Evolutionary conservation across 1,139 yeast species (phyloP).

Genomic region (Candida glucosophila): DNA sequence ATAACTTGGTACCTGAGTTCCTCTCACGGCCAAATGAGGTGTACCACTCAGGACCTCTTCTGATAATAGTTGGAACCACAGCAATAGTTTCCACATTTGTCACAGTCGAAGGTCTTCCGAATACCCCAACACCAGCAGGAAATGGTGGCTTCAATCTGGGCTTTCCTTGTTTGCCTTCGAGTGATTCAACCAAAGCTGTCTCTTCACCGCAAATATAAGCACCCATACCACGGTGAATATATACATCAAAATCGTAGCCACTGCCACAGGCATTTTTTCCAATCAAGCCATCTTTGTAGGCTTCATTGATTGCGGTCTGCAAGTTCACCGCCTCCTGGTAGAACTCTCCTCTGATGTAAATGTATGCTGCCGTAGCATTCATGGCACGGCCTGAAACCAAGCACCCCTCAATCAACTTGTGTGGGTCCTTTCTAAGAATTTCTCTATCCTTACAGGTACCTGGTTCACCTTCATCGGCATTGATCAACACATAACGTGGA

Average conservation of each 20-base stretch:
- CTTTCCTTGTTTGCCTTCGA: conserved; percentile 88
- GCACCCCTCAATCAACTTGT: conserved; percentile 83
- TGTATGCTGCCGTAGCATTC: conserved; percentile 90
- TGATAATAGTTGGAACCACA: conserved; percentile 78
- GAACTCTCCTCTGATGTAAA: conserved; percentile 83
- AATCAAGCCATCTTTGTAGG: conserved; percentile 67
- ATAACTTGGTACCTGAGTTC: conserved; percentile 72
- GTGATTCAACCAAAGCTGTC: conserved; percentile 77
- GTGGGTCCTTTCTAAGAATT: conserved; percentile 84
- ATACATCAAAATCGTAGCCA: conserved; percentile 76
- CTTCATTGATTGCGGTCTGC: conserved; percentile 79
- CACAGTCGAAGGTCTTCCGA: conserved; percentile 85
- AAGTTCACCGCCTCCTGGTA: conserved; percentile 66
- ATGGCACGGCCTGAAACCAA: conserved; percentile 80
- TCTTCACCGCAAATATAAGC: conserved; percentile 90
- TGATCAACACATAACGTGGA: conserved; percentile 78
- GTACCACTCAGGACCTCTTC: conserved; percentile 88
- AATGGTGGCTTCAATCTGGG: conserved; percentile 90
- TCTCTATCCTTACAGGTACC: conserved; percentile 91
- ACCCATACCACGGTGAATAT: conserved; percentile 84
- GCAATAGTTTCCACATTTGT: conserved; percentile 86
- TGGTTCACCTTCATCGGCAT: conserved; percentile 92
- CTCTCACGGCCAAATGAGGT: conserved; percentile 76
- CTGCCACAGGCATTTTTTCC: conserved; percentile 85
- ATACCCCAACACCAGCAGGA: conserved; percentile 88